phyloP scores from a whole-genome alignment of 163 green algal species.

The Prototheca wickerhamii region DNA sequence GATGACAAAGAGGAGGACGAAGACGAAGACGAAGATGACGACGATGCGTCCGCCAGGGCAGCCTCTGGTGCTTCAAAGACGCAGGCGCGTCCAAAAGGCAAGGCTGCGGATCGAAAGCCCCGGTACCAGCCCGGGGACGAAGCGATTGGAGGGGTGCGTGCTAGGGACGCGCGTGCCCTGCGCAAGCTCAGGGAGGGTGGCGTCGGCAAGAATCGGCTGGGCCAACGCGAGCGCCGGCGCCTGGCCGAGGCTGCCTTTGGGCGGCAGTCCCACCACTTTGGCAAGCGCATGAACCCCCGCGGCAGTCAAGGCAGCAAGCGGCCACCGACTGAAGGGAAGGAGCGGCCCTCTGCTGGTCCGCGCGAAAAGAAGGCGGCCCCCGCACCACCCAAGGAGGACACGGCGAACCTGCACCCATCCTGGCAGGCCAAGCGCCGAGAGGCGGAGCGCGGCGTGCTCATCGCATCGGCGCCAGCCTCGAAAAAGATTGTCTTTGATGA shows the following conservation, averaged over 20 bases:
- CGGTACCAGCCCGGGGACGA: no score
- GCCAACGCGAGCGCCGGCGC: neutral
- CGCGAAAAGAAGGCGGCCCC: no score
- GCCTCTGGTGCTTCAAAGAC: no score
- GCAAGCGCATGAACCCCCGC: neutral
- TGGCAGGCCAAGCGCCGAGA: neutral
- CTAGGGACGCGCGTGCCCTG: no score
- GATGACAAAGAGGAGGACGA: no score
- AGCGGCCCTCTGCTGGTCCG: no score
- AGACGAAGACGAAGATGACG: no score
- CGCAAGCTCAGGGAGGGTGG: neutral
- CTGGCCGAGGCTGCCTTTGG: neutral
- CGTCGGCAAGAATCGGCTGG: conserved; percentile 1
- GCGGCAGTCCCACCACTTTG: neutral
- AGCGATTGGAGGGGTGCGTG: no score
- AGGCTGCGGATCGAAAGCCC: no score
- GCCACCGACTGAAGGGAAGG: neutral
- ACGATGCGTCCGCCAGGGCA: no score
- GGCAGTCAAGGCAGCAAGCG: neutral
- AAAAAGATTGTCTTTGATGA: conserved; percentile 8
- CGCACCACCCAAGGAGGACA: neutral
- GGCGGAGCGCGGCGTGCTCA: neutral
- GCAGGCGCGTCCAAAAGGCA: no score
- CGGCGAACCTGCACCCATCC: neutral
- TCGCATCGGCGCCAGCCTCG: neutral